Evolutionary conservation across 2,329 filamentous ascomycete genomes (phyloP).

Genomic region (Thelonectria olida): DNA sequence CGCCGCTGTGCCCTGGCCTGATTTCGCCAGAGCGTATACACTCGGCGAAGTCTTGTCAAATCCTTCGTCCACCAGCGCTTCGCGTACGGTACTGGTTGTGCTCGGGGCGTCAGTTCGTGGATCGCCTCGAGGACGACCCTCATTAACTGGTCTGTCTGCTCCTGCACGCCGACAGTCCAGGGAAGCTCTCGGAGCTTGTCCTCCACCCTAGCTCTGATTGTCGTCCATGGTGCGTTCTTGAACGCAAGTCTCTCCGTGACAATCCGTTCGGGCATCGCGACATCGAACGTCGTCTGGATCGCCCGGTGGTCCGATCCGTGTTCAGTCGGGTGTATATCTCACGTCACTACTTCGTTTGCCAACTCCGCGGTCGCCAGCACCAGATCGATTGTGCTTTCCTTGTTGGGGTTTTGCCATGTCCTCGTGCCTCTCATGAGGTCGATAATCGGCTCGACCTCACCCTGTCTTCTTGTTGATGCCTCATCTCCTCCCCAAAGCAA

Average conservation of each 20-base stretch:
- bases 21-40: too few relatives aligned
- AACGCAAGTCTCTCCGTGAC: slow-evolving; percentile 28
- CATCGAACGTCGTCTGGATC: too few relatives aligned
- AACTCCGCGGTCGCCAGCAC: slow-evolving; percentile 35
- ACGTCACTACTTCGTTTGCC: slow-evolving; percentile 25
- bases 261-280: too few relatives aligned
- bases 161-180: background rate
- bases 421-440: too few relatives aligned
- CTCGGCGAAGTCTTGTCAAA: too few relatives aligned
- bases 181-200: background rate
- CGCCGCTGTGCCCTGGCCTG: too few relatives aligned
- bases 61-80: too few relatives aligned
- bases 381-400: too few relatives aligned
- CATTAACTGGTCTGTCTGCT: background rate
- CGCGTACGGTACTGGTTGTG: slow-evolving; percentile 10
- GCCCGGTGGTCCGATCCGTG: slow-evolving; percentile 43
- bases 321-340: slow-evolving; percentile 26
- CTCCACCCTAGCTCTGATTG: slow-evolving; percentile 7
- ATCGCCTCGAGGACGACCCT: slow-evolving; percentile 12
- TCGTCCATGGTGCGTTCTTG: slow-evolving; percentile 39
- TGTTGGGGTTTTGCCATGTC: too few relatives aligned
- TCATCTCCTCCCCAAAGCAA: too few relatives aligned
- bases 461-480: too few relatives aligned
- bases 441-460: too few relatives aligned
- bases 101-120: slow-evolving; percentile 1